Base-by-base conservation (phyloP, 106 monocot genomes). In the Platanthera guangdongensis region DNA sequence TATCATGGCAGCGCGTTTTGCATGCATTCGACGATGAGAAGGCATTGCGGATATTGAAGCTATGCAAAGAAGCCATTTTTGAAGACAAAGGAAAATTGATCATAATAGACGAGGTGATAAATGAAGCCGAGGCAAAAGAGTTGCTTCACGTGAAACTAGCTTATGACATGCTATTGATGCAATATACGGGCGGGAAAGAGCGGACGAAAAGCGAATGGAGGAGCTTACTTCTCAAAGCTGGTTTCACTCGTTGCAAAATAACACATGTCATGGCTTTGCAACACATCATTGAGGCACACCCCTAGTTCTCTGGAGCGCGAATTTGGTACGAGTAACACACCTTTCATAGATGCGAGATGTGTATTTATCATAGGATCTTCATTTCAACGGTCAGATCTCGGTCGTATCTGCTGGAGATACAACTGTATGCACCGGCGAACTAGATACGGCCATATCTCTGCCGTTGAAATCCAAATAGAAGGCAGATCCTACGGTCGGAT, bases 141-240 rank as follows among this genome's bases (percentile, higher is more conserved):
- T 5, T 79, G 5, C 50, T 57, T 8, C 68, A 72, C 3, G 79
- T 12, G 11, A 57, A 59, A 59, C 1, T 59, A 1, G 79, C 57
- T 47, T 57, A 21, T 11, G 79, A 79, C 11, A 72, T 79, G 14
- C 7, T 39, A 32, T 72, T 79, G 79, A 57, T 79, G 72, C 72
- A 49, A 2, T 72, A 55, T 47, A 19, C 21, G 4, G 76, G 78
- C 8, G 78, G 78, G 8, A 68, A 70, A 39, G 70, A 78, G 55
- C 70, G 78, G 54, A 78, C 53, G 0, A 53, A 78, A 45, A 69
- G 45, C 2, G 78, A 78, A 19, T 78, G 78, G 78, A 78, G 71
- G 25, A 46, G 54, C 8, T 28, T 78, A 10, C 68, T 78, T 1
- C 22, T 13, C 3, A 19, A 28, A 39, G 78, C 78, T 32, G 78